A percentile compares a stretch with the other conserved stretches of the same genome.
phyloP scores from a whole-genome alignment of 176 grass and related monocot species.

The Bromus sterilis region DNA sequence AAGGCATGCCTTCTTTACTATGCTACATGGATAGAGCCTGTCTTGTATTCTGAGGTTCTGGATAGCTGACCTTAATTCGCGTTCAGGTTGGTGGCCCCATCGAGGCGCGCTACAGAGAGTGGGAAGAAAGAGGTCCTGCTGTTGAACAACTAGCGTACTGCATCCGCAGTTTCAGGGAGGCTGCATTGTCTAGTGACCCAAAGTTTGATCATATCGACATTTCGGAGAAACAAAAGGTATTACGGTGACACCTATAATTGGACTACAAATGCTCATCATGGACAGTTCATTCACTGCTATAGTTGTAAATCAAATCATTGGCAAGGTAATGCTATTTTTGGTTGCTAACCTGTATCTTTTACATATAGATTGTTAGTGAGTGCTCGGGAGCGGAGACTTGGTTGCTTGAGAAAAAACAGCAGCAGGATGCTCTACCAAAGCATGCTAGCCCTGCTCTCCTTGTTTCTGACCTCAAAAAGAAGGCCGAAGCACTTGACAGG shows the following conservation, averaged over 20 bases:
- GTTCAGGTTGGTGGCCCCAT: slow-evolving; percentile 70
- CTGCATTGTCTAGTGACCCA: slow-evolving; percentile 55
- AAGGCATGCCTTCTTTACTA: slow-evolving; percentile 21
- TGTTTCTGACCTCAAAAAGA: slow-evolving; percentile 52
- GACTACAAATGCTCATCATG: neutral
- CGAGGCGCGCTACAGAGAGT: slow-evolving; percentile 63
- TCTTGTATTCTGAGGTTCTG: neutral
- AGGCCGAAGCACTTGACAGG: slow-evolving; percentile 76
- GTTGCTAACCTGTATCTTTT: neutral
- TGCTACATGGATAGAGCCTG: neutral
- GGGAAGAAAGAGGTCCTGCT: slow-evolving; percentile 30
- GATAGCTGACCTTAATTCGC: neutral
- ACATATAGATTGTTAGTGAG: slow-evolving; percentile 56
- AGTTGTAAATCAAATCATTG: neutral
- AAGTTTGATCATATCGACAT: slow-evolving; percentile 89
- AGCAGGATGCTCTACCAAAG: slow-evolving; percentile 66
- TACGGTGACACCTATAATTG: neutral
- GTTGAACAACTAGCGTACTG: slow-evolving; percentile 52
- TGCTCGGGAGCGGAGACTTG: slow-evolving; percentile 54
- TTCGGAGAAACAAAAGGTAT: slow-evolving; percentile 84
- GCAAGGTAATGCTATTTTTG: neutral
- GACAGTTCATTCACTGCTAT: neutral
- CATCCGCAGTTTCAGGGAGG: slow-evolving; percentile 78
- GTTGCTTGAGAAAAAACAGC: slow-evolving; percentile 45
- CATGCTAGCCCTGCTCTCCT: slow-evolving; percentile 45